A percentile compares a stretch with the other conserved stretches of the same genome.
Conservation (phyloP, 2,329 filamentous ascomycete species). For the Verticillium nonalfalfae region DNA sequence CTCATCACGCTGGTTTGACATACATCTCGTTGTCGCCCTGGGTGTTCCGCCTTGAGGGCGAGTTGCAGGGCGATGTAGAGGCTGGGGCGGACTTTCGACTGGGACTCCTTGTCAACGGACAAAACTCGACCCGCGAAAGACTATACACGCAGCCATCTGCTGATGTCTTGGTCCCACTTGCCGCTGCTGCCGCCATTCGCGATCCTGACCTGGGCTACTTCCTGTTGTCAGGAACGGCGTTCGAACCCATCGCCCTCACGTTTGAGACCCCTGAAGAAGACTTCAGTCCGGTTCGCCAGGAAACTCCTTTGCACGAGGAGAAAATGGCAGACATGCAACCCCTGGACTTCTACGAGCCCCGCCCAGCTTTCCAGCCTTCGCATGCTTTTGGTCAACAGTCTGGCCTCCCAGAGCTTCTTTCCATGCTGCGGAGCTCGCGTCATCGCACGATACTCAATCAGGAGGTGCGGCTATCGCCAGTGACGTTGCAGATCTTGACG, state of each 20-base stretch:
- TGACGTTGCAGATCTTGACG: conserved; percentile 65
- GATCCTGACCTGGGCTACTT: conserved; percentile 61
- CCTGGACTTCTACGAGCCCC: conserved; percentile 52
- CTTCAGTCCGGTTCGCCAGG: conserved; percentile 32
- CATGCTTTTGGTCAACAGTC: conserved; percentile 53
- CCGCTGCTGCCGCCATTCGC: conserved; percentile 45
- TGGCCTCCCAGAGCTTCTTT: conserved; percentile 48
- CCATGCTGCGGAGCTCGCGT: conserved; percentile 50
- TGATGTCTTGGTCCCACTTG: conserved; percentile 40
- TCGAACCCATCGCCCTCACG: conserved; percentile 50
- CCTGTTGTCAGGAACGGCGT: conserved; percentile 51
- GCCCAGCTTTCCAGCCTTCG: conserved; percentile 59
- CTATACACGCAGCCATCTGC: conserved; percentile 47
- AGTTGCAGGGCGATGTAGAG: conserved; percentile 49
- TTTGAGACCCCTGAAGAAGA: conserved; percentile 54
- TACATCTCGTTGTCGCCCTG: conserved; percentile 55
- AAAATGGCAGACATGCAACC: conserved; percentile 38
- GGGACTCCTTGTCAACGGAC: conserved; percentile 51
- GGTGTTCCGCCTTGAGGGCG: conserved; percentile 58
- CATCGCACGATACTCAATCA: conserved; percentile 58
- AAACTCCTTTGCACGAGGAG: conserved; percentile 34
- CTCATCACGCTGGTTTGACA: conserved; percentile 53
- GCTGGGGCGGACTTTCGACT: conserved; percentile 57
- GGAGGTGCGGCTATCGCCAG: conserved; percentile 62
- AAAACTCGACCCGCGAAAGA: conserved; percentile 48